A percentile compares a stretch with the other conserved stretches of the same genome.
Conservation (phyloP, 169 alveolate species). For the Cryptosporidium sp. region DNA sequence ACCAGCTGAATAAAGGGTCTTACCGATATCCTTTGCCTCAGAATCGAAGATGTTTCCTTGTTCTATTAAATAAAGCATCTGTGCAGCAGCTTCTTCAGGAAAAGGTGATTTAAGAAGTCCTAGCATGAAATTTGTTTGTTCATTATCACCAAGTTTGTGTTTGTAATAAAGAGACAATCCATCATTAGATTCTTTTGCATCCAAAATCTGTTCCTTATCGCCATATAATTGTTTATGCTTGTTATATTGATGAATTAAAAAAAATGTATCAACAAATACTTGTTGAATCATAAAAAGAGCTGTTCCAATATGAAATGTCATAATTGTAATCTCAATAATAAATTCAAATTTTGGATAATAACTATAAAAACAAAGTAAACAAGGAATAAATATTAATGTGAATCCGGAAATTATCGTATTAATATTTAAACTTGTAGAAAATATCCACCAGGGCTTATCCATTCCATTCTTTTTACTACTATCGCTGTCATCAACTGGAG, state of each 20-base stretch:
- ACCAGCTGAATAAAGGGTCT: slow-evolving; percentile 35
- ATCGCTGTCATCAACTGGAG: slow-evolving; percentile 38
- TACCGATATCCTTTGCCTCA: slow-evolving; percentile 67
- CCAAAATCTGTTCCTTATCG: slow-evolving; percentile 41
- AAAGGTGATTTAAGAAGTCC: slow-evolving; percentile 65
- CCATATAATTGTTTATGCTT: slow-evolving; percentile 58
- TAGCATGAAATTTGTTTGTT: slow-evolving; percentile 22
- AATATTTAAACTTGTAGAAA: slow-evolving; percentile 7
- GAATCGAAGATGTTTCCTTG: slow-evolving; percentile 70
- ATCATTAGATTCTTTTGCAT: slow-evolving; percentile 50
- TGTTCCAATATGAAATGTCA: background rate
- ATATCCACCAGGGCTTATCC: slow-evolving; percentile 72
- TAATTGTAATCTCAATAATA: background rate
- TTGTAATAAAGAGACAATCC: slow-evolving; percentile 55
- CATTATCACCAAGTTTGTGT: slow-evolving; percentile 70
- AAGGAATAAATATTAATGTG: slow-evolving; percentile 2
- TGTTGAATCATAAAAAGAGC: slow-evolving; percentile 32
- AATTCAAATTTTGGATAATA: slow-evolving; percentile 37
- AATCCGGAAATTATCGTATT: slow-evolving; percentile 1
- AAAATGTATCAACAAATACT: slow-evolving; percentile 21
- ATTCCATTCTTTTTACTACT: slow-evolving; percentile 23
- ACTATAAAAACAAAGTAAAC: slow-evolving; percentile 30
- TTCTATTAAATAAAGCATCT: slow-evolving; percentile 66
- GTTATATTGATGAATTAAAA: slow-evolving; percentile 46
- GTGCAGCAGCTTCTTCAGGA: slow-evolving; percentile 76